A percentile compares a stretch with the other conserved stretches of the same genome.
These are phyloP conservation scores for Sporothrix pallida DNA, from an alignment of 2,329 filamentous ascomycete species.

Conservation along the genomic window DNA sequence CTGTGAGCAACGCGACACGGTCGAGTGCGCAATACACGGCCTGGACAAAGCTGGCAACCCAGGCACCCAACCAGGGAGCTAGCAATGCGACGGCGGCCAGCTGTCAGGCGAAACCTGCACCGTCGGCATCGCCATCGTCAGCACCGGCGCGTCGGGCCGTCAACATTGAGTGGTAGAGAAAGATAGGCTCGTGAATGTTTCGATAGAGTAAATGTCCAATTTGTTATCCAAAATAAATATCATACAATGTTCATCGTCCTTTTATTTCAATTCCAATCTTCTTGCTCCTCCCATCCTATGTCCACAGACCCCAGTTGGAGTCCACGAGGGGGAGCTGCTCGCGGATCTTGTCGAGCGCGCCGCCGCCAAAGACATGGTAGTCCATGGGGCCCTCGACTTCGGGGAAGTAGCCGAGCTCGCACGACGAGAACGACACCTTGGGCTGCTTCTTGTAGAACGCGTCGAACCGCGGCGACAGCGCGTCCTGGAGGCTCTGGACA, in stretches of 20 bases:
- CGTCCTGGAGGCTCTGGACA: slow-evolving; percentile 57
- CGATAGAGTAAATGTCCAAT: not conserved
- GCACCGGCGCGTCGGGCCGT: not conserved
- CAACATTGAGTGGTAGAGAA: not conserved
- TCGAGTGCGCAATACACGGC: slow-evolving; percentile 19
- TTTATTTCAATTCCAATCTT: not conserved
- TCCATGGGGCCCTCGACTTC: slow-evolving; percentile 57
- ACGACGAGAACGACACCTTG: slow-evolving; percentile 58
- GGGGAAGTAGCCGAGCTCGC: slow-evolving; percentile 61
- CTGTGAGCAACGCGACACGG: slow-evolving; percentile 32
- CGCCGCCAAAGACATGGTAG: slow-evolving; percentile 6
- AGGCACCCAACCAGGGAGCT: slow-evolving; percentile 36
- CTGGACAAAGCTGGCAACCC: slow-evolving; percentile 34
- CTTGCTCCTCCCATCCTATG: not conserved
- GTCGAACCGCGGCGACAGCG: slow-evolving; percentile 56
- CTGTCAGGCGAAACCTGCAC: not conserved
- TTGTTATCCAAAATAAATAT: not conserved
- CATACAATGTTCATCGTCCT: not conserved
- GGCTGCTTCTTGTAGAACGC: slow-evolving; percentile 57
- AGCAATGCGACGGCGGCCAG: slow-evolving; percentile 7
- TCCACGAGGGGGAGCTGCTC: slow-evolving; percentile 19
- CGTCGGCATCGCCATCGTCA: not conserved
- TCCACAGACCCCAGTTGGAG: slow-evolving; percentile 16
- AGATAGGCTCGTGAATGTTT: not conserved
- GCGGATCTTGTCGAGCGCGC: not conserved